Conservation (phyloP, 78 protist species). For the Salpingoeca rosetta region DNA sequence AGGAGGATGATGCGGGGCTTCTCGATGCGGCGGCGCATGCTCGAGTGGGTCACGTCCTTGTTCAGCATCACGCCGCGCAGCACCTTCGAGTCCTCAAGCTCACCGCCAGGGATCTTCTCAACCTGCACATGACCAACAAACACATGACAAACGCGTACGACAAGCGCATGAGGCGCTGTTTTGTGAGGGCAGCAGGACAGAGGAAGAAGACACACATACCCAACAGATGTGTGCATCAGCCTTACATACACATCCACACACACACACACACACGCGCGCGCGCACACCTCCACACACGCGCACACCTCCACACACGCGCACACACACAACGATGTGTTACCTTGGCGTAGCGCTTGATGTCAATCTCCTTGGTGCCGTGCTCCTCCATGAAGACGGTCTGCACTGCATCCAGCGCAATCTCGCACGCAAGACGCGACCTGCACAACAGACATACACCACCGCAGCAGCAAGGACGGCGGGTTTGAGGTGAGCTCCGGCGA, state of each 20-base stretch:
- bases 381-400: constrained; percentile 56
- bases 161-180: background rate
- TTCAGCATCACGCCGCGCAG: constrained; percentile 93
- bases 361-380: constrained; percentile 76
- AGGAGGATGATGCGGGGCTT: constrained; percentile 93
- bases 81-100: constrained; percentile 78
- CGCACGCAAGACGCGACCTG: constrained; percentile 67
- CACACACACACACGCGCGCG: too few relatives aligned
- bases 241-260: background rate
- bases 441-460: background rate
- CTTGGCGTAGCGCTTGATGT: constrained; percentile 89
- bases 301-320: too few relatives aligned
- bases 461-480: too few relatives aligned
- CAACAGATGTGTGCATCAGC: background rate
- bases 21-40: constrained; percentile 90
- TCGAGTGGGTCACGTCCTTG: constrained; percentile 96
- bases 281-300: background rate
- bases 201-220: background rate
- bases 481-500: too few relatives aligned
- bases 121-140: background rate
- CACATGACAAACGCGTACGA: background rate
- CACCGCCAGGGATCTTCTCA: constrained; percentile 94
- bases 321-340: too few relatives aligned
- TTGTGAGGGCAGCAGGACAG: background rate
- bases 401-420: constrained; percentile 94